Conservation (phyloP, 306 rosid genomes). For the Citrullus colocynthis region DNA sequence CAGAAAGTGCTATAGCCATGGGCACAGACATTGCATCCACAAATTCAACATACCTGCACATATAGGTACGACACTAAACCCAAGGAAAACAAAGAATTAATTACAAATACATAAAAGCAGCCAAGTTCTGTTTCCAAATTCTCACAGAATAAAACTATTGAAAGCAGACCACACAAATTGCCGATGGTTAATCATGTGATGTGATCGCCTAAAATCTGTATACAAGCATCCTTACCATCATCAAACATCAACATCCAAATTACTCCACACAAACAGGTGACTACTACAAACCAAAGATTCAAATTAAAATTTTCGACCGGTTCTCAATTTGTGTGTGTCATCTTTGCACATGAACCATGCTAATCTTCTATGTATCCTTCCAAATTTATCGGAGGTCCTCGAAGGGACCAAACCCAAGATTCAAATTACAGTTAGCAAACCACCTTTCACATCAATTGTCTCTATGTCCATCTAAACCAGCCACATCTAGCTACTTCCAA, state of each 20-base stretch:
- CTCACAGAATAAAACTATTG: neutral
- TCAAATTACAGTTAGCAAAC: neutral
- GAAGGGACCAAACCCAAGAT: no score
- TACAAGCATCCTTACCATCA: neutral
- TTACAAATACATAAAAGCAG: conserved; percentile 1
- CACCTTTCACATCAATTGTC: neutral
- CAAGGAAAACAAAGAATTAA: neutral
- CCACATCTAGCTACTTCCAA: neutral
- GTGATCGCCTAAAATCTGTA: neutral
- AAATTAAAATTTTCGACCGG: neutral
- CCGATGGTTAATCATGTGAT: neutral
- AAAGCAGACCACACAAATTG: neutral
- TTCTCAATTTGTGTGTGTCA: no score
- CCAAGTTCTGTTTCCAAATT: neutral
- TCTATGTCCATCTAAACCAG: neutral
- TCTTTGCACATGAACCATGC: no score
- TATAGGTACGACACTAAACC: neutral
- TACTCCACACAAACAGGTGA: neutral
- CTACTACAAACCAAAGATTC: neutral
- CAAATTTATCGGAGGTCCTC: no score
- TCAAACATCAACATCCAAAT: neutral
- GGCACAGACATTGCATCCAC: conserved; percentile 96
- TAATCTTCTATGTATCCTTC: no score
- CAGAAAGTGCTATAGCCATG: conserved; percentile 97
- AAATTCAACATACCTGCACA: conserved; percentile 81